Evolutionary conservation across 2,329 filamentous ascomycete species (phyloP), one percentile per base, ranked within the genome.

Genomic region (Pyrenochaeta sp.): DNA sequence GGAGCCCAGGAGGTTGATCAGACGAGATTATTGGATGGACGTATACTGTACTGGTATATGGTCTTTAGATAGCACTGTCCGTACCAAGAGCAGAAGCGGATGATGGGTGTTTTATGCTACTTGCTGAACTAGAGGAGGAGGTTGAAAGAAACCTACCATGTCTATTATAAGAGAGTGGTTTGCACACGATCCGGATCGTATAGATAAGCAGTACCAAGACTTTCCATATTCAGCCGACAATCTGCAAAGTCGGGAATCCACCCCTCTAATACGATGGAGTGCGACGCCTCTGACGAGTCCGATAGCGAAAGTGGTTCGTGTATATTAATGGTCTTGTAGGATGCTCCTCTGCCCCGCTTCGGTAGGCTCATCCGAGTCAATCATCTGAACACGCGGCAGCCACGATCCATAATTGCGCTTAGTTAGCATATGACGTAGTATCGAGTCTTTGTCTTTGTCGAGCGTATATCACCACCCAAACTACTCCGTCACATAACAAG

Each of bases 361-460:
- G 45, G 12, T 13, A 47, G 12, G 24, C 22, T 22, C 12, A 13
- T 28, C 45, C 28, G 44, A 28, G 24, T 50, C 49, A 55, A 58
- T 55, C 58, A 58, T 39, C 49, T 54, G 36, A 48, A 52, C 58
- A 43, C 52, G 58, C 51, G 52, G 58, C 49, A 58, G 58, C 58
- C 48, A 52, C 34, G 19, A 27, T 30, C 15, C 36, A 39, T 6
- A 39, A 39, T 39, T 25, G 32, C 30, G 57, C 47, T 25, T 51
- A n/a, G 54, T 61, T 43, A 61, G 57, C 60, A 28, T 30, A 53
- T 63, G 60, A 63, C 60, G 60, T 63, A 58, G 57, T 36, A 19
- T 22, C 25, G 8, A 13, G 25, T 13, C 40, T 24, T 52, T 44
- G 39, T 43, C 44, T 19, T 10, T n/a, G 36, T 1, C 2, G 36